A percentile compares a stretch with the other conserved stretches of the same genome.
Evolutionary conservation across 1,139 yeast genomes (phyloP).

Genomic region (Zygosaccharomyces sapae): DNA sequence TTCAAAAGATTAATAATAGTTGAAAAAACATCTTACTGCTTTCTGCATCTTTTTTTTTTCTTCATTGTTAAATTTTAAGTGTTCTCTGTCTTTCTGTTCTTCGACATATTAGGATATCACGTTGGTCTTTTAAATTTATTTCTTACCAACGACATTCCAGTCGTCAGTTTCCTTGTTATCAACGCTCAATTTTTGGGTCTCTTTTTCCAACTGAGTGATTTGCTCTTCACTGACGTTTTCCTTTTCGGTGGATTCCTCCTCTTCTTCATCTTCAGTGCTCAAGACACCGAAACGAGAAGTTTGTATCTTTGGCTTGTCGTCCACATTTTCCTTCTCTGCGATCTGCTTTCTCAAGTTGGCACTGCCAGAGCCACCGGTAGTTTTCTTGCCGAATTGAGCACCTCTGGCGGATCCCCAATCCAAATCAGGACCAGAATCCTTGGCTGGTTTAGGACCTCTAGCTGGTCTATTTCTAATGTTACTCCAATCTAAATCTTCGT

Average conservation of each 20-base stretch:
- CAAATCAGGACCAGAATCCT: conserved; percentile 40
- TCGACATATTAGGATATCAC: background rate
- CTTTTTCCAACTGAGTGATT: conserved; percentile 40
- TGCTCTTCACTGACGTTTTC: conserved; percentile 19
- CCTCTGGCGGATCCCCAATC: conserved; percentile 44
- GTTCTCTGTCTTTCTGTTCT: background rate
- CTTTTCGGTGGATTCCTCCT: conserved; percentile 39
- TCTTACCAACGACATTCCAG: conserved; percentile 63
- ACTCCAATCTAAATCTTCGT: conserved; percentile 46
- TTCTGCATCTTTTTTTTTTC: background rate
- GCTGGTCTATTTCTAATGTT: conserved; percentile 45
- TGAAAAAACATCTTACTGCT: background rate
- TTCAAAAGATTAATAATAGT: too few relatives aligned
- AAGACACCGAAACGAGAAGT: conserved; percentile 65
- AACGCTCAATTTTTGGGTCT: conserved; percentile 41
- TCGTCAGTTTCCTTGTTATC: conserved; percentile 42
- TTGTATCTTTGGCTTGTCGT: conserved; percentile 45
- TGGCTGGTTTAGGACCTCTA: conserved; percentile 37
- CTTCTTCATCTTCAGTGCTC: conserved; percentile 63
- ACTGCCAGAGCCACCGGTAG: conserved; percentile 33
- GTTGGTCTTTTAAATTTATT: conserved; percentile 19
- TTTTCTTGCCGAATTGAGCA: conserved; percentile 26
- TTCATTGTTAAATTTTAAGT: background rate
- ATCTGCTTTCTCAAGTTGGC: conserved; percentile 23
- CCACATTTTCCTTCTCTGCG: conserved; percentile 32